These are phyloP conservation scores for Torrubiella hemipterigena DNA, from an alignment of 2,329 filamentous ascomycete species.

Conservation along the genomic window DNA sequence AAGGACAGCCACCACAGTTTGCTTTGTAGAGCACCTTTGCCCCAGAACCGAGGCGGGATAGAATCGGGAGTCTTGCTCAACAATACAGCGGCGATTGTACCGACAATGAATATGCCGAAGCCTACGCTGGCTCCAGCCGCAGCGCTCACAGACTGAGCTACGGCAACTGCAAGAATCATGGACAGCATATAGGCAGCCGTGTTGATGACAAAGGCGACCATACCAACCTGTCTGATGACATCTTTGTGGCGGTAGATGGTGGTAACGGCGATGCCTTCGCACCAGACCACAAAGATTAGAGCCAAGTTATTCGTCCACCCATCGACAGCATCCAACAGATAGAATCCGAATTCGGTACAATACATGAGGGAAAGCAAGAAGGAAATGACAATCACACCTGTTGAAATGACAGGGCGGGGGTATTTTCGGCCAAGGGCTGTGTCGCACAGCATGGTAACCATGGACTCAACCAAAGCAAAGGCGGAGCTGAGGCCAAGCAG, in stretches of 20 bases:
- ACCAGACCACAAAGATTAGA: conserved; percentile 38
- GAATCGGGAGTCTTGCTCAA: conserved; percentile 25
- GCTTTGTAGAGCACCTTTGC: conserved; percentile 19
- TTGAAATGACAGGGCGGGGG: conserved; percentile 28
- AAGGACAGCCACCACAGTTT: conserved; percentile 38
- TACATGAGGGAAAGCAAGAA: conserved; percentile 38
- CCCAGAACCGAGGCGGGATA: conserved; percentile 29
- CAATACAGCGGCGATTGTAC: conserved; percentile 19
- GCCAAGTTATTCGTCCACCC: conserved; percentile 39
- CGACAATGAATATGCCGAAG: conserved; percentile 32
- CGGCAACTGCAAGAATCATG: conserved; percentile 31
- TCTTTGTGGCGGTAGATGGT: conserved; percentile 36
- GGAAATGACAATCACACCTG: conserved; percentile 27
- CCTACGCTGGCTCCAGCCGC: conserved; percentile 32
- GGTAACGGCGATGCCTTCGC: conserved; percentile 35
- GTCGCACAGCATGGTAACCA: conserved; percentile 37
- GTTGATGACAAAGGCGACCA: conserved; percentile 25
- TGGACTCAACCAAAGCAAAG: conserved; percentile 39
- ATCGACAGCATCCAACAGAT: conserved; percentile 37
- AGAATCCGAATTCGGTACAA: conserved; percentile 42
- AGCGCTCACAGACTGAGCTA: conserved; percentile 30
- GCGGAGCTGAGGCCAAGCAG: conserved; percentile 41
- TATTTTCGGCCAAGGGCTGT: conserved; percentile 23
- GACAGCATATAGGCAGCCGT: conserved; percentile 35
- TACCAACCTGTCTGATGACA: conserved; percentile 27